Conservation (phyloP, 2,329 filamentous ascomycete genomes). For the Rhynchosporium graminicola region DNA sequence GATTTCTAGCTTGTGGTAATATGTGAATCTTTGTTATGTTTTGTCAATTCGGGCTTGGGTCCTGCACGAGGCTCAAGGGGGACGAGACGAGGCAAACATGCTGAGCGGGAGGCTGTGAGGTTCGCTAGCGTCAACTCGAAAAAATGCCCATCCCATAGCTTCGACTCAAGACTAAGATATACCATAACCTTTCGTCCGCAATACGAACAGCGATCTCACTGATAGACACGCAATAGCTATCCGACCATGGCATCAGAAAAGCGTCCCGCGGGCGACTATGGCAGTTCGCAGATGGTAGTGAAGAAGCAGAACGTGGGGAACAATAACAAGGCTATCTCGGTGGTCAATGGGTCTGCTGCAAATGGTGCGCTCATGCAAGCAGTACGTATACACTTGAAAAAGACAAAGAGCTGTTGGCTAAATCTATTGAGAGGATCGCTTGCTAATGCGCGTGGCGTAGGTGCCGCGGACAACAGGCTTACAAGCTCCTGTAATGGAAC, state of each 20-base stretch:
- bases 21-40: not conserved
- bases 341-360: constrained; percentile 55
- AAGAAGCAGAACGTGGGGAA: constrained; percentile 77
- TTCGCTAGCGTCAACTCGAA: constrained; percentile 5
- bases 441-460: constrained; percentile 48
- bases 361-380: constrained; percentile 67
- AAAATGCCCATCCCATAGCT: constrained; percentile 12
- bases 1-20: not conserved
- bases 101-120: constrained; percentile 16
- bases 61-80: not conserved
- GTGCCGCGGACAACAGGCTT: constrained; percentile 77
- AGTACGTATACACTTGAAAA: constrained; percentile 49
- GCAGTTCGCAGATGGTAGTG: constrained; percentile 76
- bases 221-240: not conserved
- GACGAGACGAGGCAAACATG: constrained; percentile 3
- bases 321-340: constrained; percentile 53
- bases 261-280: constrained; percentile 81
- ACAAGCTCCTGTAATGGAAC: constrained; percentile 90
- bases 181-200: constrained; percentile 5
- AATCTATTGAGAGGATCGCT: constrained; percentile 21
- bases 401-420: constrained; percentile 23
- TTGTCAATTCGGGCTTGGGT: not conserved
- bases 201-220: not conserved
- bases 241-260: constrained; percentile 82
- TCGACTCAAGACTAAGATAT: constrained; percentile 8